phyloP scores from a whole-genome alignment of 257 asterid genomes.

The Solanum piurae region DNA sequence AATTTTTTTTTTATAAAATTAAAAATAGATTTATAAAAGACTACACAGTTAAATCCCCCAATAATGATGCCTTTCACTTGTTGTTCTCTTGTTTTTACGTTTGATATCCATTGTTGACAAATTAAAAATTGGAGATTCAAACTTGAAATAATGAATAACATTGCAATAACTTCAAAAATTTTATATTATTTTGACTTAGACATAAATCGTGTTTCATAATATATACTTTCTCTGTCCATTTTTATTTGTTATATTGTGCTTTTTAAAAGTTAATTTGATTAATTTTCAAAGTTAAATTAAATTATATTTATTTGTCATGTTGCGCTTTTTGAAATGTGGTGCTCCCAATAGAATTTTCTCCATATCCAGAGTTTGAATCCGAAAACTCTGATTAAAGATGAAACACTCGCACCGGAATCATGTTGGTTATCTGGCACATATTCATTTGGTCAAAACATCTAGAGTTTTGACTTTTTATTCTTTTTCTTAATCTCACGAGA shows the following conservation, averaged over 20 bases:
- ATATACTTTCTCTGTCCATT: not conserved
- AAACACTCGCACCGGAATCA: too few species aligned
- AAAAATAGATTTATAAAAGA: not conserved
- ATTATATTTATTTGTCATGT: too few species aligned
- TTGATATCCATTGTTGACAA: not conserved
- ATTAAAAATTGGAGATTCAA: not conserved
- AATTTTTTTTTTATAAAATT: too few species aligned
- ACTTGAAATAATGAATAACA: not conserved
- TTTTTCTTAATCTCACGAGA: not conserved
- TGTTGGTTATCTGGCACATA: not conserved
- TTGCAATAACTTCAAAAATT: too few species aligned
- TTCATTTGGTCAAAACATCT: not conserved
- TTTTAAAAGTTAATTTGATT: too few species aligned
- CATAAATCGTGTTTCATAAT: not conserved
- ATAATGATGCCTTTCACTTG: not conserved
- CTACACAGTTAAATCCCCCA: not conserved
- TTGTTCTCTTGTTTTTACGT: too few species aligned
- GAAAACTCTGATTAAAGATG: rapidly evolving
- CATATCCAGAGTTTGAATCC: too few species aligned
- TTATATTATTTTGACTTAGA: not conserved
- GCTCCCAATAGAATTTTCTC: too few species aligned
- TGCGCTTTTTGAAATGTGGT: rapidly evolving
- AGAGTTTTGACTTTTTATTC: not conserved
- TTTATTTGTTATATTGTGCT: too few species aligned
- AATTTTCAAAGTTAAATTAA: too few species aligned